These are phyloP conservation scores for Botrytis tulipae DNA, from an alignment of 2,329 filamentous ascomycete genomes.

Conservation along the genomic window DNA sequence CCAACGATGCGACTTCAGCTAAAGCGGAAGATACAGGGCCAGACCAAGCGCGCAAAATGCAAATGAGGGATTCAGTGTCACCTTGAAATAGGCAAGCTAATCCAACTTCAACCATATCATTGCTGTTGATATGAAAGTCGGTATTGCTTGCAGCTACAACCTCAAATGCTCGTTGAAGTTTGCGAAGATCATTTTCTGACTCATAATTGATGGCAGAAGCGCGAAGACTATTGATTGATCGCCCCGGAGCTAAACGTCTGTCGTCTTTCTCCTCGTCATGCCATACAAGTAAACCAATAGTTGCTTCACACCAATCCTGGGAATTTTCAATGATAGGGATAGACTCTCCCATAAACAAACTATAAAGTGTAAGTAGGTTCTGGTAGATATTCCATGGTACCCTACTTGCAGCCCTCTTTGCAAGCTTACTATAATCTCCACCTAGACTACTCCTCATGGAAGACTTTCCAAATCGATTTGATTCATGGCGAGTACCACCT, in stretches of 20 bases:
- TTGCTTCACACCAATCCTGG: constrained; percentile 91
- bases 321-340: constrained; percentile 73
- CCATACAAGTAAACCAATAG: constrained; percentile 80
- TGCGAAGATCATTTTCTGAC: constrained; percentile 69
- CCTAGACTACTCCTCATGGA: constrained; percentile 49
- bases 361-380: constrained; percentile 76
- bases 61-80: constrained; percentile 72
- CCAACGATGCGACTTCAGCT: constrained; percentile 79
- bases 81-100: constrained; percentile 81
- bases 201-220: constrained; percentile 44
- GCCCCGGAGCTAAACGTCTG: constrained; percentile 32
- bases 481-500: constrained; percentile 46
- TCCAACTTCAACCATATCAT: constrained; percentile 75
- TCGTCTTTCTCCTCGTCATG: constrained; percentile 78
- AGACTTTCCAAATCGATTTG: constrained; percentile 41
- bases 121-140: constrained; percentile 74
- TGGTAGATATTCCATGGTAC: constrained; percentile 91
- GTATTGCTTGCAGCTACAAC: constrained; percentile 61
- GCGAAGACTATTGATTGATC: constrained; percentile 29
- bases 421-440: constrained; percentile 65
- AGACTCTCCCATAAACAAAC: constrained; percentile 72
- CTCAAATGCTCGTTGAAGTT: constrained; percentile 69
- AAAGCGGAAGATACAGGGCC: constrained; percentile 74
- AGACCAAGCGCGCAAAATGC: constrained; percentile 76
- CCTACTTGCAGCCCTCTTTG: constrained; percentile 73